Evolutionary conservation across 129 eudicot species (phyloP).

Genomic region (Artemisia argyi): DNA sequence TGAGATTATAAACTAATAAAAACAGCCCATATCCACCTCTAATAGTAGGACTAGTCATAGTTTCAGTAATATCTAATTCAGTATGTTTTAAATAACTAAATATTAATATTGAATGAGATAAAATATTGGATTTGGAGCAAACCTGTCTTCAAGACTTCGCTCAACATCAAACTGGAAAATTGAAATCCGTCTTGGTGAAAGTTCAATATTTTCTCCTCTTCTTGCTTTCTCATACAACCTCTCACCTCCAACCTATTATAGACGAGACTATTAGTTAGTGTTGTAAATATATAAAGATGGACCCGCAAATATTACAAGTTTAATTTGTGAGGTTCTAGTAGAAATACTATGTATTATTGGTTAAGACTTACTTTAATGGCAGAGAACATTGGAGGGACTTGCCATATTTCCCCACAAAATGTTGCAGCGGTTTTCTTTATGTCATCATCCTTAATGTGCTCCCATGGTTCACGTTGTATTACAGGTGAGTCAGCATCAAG

Average conservation of each 20-base stretch:
- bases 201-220: conserved; percentile 94
- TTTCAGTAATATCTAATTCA: too few species aligned
- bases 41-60: too few species aligned
- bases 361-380: conserved; percentile 80
- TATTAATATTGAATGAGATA: neutral
- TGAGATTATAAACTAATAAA: too few species aligned
- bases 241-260: conserved; percentile 87
- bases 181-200: conserved; percentile 86
- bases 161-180: conserved; percentile 82
- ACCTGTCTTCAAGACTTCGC: conserved; percentile 92
- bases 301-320: conserved; percentile 2
- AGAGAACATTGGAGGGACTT: conserved; percentile 99
- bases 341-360: neutral
- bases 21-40: too few species aligned
- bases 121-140: conserved; percentile 1
- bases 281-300: neutral
- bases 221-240: conserved; percentile 95
- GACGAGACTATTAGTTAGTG: neutral
- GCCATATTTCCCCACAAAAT: conserved; percentile 96
- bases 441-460: conserved; percentile 81
- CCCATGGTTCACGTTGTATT: conserved; percentile 98
- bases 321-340: neutral
- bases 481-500: conserved; percentile 99
- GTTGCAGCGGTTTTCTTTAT: conserved; percentile 83
- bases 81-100: too few species aligned